These are phyloP conservation scores for Candida koratica DNA, from an alignment of 805 yeast species.

Conservation along the genomic window DNA sequence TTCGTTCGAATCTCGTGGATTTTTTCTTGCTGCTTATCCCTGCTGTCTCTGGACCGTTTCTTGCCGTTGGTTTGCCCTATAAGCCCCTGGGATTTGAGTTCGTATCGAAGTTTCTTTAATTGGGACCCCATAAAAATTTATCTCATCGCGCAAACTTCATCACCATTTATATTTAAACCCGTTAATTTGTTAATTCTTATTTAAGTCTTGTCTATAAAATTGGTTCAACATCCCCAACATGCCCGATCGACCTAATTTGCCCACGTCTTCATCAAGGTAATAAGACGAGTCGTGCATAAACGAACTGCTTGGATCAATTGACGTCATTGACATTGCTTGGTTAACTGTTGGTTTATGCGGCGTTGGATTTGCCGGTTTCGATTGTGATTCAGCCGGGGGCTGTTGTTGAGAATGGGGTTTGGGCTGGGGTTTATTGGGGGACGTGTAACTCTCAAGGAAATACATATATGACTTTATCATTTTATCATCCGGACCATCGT, in stretches of 20 bases:
- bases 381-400: background rate
- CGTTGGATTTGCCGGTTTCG: background rate
- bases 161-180: too few relatives aligned
- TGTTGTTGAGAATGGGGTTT: background rate
- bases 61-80: conserved; percentile 80
- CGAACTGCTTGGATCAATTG: conserved; percentile 12
- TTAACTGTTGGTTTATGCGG: background rate
- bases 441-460: conserved; percentile 76
- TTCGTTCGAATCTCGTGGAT: conserved; percentile 63
- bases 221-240: conserved; percentile 80
- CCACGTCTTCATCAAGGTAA: conserved; percentile 32
- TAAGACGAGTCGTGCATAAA: conserved; percentile 21
- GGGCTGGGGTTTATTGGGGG: conserved; percentile 2
- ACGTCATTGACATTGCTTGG: conserved; percentile 1
- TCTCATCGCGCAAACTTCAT: background rate
- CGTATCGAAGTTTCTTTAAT: conserved; percentile 74
- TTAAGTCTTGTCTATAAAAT: conserved; percentile 55
- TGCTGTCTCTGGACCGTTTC: conserved; percentile 57
- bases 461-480: conserved; percentile 89
- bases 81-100: conserved; percentile 71
- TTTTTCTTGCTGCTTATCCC: conserved; percentile 63
- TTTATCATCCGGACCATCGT: conserved; percentile 59
- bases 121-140: conserved; percentile 60
- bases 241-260: conserved; percentile 41
- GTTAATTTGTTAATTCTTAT: conserved; percentile 8